A percentile compares a stretch with the other conserved stretches of the same genome.
These are phyloP conservation scores for Sarcomyxa edulis DNA, from an alignment of 768 basidiomycete species.

Conservation along the genomic window DNA sequence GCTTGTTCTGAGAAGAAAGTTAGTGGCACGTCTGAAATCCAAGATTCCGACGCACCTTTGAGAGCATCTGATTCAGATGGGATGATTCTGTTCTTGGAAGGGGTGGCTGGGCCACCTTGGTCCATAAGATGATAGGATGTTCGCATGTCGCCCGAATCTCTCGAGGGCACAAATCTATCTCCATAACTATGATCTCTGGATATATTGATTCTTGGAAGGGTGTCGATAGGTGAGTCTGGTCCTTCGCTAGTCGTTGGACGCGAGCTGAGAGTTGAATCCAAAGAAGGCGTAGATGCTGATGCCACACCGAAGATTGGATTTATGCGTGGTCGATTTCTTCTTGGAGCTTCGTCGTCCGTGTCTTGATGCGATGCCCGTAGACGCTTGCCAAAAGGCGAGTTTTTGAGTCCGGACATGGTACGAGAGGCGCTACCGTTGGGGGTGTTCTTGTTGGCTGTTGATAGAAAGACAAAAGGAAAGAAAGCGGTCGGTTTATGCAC, in stretches of 20 bases:
- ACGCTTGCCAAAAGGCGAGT: conserved; percentile 81
- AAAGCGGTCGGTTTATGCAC: no score
- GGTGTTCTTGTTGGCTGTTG: no score
- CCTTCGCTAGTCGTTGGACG: conserved; percentile 34
- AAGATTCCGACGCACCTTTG: conserved; percentile 42
- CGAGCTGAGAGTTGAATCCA: conserved; percentile 39
- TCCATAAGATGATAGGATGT: conserved; percentile 65
- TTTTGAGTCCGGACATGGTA: conserved; percentile 71
- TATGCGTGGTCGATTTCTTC: conserved; percentile 45
- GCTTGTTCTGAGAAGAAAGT: conserved; percentile 59
- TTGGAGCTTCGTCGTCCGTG: conserved; percentile 46
- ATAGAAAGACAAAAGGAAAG: no score
- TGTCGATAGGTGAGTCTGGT: conserved; percentile 36
- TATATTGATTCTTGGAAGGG: conserved; percentile 12
- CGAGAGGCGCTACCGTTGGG: no score
- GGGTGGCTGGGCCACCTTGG: conserved; percentile 51
- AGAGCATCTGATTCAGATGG: conserved; percentile 72
- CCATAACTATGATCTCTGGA: conserved; percentile 41
- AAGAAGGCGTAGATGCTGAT: conserved; percentile 44
- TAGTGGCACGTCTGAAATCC: conserved; percentile 1
- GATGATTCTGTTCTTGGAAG: conserved; percentile 57
- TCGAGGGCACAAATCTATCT: conserved; percentile 65
- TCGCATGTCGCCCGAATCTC: conserved; percentile 58
- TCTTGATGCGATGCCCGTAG: conserved; percentile 70
- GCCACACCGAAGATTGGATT: conserved; percentile 49